Evolutionary conservation across 2,329 filamentous ascomycete genomes (phyloP).

Genomic region (Didymella pinodella): DNA sequence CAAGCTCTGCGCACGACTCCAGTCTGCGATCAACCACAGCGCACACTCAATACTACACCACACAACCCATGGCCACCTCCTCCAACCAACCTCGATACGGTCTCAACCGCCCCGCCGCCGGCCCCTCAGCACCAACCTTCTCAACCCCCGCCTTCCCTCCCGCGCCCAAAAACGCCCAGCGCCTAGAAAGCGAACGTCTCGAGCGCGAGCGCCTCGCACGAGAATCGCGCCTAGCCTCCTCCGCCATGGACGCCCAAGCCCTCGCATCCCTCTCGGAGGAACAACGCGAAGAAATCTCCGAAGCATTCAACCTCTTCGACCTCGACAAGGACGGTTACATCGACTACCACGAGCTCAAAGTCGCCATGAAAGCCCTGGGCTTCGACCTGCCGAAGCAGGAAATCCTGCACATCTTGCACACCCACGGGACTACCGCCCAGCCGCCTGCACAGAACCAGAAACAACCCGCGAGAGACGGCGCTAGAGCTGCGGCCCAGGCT

Average conservation of each 20-base stretch:
- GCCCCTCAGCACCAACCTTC: conserved; percentile 32
- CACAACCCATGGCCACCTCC: conserved; percentile 59
- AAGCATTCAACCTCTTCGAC: conserved; percentile 97
- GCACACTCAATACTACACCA: conserved; percentile 19
- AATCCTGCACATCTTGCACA: conserved; percentile 79
- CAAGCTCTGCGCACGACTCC: neutral
- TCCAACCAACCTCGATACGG: conserved; percentile 64
- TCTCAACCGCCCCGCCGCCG: conserved; percentile 51
- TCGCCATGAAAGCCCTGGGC: conserved; percentile 92
- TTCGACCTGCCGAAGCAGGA: conserved; percentile 90
- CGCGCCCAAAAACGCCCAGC: conserved; percentile 53
- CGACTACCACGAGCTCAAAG: conserved; percentile 98
- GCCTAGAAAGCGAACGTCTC: conserved; percentile 51
- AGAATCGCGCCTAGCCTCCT: conserved; percentile 34
- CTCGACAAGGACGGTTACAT: conserved; percentile 93
- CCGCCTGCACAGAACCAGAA: conserved; percentile 7
- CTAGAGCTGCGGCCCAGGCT: conserved; percentile 20
- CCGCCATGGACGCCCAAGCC: conserved; percentile 55
- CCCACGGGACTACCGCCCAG: conserved; percentile 65
- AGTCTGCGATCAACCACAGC: neutral
- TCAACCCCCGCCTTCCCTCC: conserved; percentile 51
- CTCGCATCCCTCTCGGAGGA: conserved; percentile 77
- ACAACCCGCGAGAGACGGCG: conserved; percentile 24
- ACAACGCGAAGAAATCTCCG: conserved; percentile 90
- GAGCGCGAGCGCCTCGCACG: conserved; percentile 55